These are phyloP conservation scores for Fusarium acutatum DNA, from an alignment of 2,329 filamentous ascomycete species.

Conservation along the genomic window DNA sequence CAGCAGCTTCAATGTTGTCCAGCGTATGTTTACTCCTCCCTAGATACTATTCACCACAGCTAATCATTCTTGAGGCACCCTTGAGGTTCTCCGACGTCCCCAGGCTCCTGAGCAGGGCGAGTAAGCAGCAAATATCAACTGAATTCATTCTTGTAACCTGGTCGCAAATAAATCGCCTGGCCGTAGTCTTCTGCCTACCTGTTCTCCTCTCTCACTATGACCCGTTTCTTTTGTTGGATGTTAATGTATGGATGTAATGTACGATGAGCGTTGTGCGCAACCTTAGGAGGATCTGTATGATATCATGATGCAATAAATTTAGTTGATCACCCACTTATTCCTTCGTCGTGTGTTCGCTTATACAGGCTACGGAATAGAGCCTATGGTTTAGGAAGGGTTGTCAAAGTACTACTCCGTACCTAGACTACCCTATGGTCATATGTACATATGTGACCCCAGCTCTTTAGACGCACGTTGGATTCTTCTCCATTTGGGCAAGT, in stretches of 20 bases:
- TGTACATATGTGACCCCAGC: not conserved
- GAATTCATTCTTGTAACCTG: not conserved
- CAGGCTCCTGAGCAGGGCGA: slow-evolving; percentile 38
- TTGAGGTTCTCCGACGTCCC: slow-evolving; percentile 58
- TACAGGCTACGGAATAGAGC: not conserved
- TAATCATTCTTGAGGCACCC: slow-evolving; percentile 48
- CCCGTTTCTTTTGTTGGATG: slow-evolving; percentile 32
- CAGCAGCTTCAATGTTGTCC: slow-evolving; percentile 73
- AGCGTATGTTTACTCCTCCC: slow-evolving; percentile 70
- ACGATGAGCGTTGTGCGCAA: slow-evolving; percentile 31
- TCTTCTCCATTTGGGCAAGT: not conserved
- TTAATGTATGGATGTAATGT: slow-evolving; percentile 33
- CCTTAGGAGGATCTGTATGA: slow-evolving; percentile 34
- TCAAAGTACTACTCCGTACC: not conserved
- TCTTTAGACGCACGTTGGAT: not conserved
- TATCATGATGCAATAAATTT: slow-evolving; percentile 39
- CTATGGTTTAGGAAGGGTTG: not conserved
- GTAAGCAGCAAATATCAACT: slow-evolving; percentile 11
- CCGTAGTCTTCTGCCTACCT: not conserved
- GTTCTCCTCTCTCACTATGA: slow-evolving; percentile 34
- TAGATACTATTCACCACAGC: not conserved
- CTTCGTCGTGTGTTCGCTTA: not conserved
- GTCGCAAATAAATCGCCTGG: not conserved
- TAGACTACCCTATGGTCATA: not conserved
- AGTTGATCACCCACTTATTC: slow-evolving; percentile 5